These are phyloP conservation scores for Fusarium austroafricanum DNA, from an alignment of 2,329 filamentous ascomycete genomes.

Conservation along the genomic window DNA sequence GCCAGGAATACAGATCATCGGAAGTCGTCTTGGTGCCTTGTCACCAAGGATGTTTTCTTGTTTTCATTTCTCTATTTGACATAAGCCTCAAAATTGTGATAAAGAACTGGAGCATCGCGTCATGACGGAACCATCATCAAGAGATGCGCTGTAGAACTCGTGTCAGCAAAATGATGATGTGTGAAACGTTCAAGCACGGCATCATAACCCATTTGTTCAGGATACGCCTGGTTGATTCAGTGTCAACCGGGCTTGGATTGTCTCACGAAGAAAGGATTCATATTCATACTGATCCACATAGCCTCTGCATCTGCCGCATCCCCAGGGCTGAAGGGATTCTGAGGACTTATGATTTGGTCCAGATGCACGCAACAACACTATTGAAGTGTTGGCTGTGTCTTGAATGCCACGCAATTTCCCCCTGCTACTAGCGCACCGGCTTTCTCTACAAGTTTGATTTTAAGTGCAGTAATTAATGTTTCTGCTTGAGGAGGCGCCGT, in stretches of 20 bases:
- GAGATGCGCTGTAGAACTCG: not conserved
- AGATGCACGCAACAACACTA: slow-evolving; percentile 9
- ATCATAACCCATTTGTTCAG: slow-evolving; percentile 21
- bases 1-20: slow-evolving; percentile 6
- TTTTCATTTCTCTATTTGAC: slow-evolving; percentile 1
- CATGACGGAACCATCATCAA: slow-evolving; percentile 1
- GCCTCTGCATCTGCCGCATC: slow-evolving; percentile 14
- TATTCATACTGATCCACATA: not conserved
- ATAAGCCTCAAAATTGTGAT: not conserved
- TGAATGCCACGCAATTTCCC: slow-evolving; percentile 35
- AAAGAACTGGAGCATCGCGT: not conserved
- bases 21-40: not conserved
- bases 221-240: slow-evolving; percentile 2
- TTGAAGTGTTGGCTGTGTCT: slow-evolving; percentile 10
- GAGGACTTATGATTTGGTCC: not conserved
- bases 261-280: slow-evolving; percentile 1
- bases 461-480: slow-evolving; percentile 5
- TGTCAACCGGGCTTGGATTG: slow-evolving; percentile 8
- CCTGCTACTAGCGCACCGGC: slow-evolving; percentile 20
- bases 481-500: slow-evolving; percentile 8
- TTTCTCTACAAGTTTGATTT: slow-evolving; percentile 1
- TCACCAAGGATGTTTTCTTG: not conserved
- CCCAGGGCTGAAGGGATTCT: slow-evolving; percentile 18
- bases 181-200: slow-evolving; percentile 33
- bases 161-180: slow-evolving; percentile 13